A percentile compares a stretch with the other conserved stretches of the same genome.
Evolutionary conservation across 2,329 filamentous ascomycete genomes (phyloP).

Genomic region (Botrytis aclada): DNA sequence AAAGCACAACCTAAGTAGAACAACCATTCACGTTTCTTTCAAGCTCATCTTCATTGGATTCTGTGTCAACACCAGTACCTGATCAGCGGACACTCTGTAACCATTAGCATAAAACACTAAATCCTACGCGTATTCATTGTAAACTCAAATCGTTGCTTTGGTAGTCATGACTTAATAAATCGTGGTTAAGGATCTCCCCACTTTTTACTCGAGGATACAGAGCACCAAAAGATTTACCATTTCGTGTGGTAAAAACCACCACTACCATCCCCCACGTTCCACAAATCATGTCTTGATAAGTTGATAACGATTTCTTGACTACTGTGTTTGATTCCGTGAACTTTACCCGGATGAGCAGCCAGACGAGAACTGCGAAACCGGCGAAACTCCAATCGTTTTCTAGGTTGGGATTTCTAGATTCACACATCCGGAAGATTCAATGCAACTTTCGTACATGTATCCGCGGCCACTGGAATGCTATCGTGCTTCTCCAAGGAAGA

Average conservation of each 20-base stretch:
- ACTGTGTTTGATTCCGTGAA: neutral
- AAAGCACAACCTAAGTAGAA: neutral
- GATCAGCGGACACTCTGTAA: neutral
- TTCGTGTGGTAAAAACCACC: conserved; percentile 17
- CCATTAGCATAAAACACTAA: neutral
- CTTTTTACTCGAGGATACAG: neutral
- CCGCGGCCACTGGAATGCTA: neutral
- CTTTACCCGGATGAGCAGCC: conserved; percentile 10
- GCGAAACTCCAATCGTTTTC: neutral
- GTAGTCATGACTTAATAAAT: neutral
- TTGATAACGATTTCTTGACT: neutral
- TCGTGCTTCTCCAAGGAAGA: conserved; percentile 1
- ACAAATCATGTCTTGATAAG: conserved; percentile 1
- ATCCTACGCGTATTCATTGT: neutral
- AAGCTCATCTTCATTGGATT: neutral
- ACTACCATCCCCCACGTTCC: conserved; percentile 11
- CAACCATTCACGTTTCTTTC: conserved; percentile 4
- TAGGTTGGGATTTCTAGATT: neutral
- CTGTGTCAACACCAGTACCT: neutral
- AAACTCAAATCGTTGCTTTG: neutral
- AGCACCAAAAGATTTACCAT: neutral
- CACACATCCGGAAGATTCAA: neutral
- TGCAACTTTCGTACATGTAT: neutral
- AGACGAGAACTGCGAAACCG: conserved; percentile 1
- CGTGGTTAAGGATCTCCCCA: neutral